Conservation (phyloP, 202 grass and related monocot species). For the Zizania palustris region DNA sequence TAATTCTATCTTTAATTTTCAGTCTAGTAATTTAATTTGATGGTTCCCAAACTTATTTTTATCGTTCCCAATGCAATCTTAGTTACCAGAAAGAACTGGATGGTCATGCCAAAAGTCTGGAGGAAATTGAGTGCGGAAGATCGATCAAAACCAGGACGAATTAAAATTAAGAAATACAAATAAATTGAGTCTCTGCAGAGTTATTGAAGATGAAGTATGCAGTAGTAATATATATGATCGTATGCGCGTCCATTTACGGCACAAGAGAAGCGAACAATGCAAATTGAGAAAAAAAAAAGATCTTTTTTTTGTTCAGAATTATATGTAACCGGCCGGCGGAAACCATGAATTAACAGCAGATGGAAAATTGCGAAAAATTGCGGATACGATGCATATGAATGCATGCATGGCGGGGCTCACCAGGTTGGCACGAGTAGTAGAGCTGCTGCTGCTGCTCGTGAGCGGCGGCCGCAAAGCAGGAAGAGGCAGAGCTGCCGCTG, state of each 20-base stretch:
- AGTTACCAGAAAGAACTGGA: neutral
- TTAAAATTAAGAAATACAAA: neutral
- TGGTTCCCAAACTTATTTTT: neutral
- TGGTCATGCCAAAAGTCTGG: neutral
- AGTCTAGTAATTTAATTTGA: neutral
- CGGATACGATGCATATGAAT: neutral
- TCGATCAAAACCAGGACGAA: neutral
- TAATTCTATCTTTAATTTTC: too few species aligned
- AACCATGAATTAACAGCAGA: neutral
- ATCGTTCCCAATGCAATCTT: too few species aligned
- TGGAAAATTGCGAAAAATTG: neutral
- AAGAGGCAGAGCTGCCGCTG: slow-evolving; percentile 30
- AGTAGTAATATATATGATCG: neutral
- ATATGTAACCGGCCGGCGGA: too few species aligned
- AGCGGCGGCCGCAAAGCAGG: slow-evolving; percentile 18
- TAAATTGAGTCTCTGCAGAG: neutral
- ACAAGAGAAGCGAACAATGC: neutral
- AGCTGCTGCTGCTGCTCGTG: slow-evolving; percentile 38
- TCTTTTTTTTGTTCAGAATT: too few species aligned
- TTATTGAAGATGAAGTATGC: neutral
- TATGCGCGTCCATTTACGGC: neutral
- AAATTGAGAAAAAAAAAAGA: neutral
- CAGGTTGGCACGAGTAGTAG: slow-evolving; percentile 51
- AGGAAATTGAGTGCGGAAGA: neutral
- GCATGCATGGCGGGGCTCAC: slow-evolving; percentile 41